Conservation (phyloP, 2,329 filamentous ascomycete genomes). For the Knufia petricola region DNA sequence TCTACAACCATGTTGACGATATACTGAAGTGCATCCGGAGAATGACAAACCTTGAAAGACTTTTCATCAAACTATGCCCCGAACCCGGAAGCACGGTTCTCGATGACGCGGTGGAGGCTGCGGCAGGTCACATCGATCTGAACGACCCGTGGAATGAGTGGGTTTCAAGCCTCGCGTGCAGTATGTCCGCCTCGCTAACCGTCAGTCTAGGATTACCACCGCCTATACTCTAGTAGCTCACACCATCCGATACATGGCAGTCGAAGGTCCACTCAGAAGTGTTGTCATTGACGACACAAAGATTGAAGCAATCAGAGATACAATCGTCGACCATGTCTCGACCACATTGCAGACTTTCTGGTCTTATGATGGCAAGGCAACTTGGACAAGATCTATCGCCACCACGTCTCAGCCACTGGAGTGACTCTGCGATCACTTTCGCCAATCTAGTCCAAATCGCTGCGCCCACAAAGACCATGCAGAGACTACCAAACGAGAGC, state of each 20-base stretch:
- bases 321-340: slow-evolving; percentile 12
- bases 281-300: slow-evolving; percentile 19
- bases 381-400: not conserved
- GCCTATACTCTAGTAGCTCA: slow-evolving; percentile 40
- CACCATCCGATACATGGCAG: slow-evolving; percentile 23
- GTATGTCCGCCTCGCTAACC: not conserved
- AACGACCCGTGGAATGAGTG: slow-evolving; percentile 47
- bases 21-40: slow-evolving; percentile 36
- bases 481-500: too few species aligned
- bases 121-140: slow-evolving; percentile 30
- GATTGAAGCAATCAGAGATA: slow-evolving; percentile 14
- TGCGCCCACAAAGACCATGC: too few species aligned
- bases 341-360: slow-evolving; percentile 12
- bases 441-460: too few species aligned
- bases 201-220: slow-evolving; percentile 27
- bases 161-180: not conserved
- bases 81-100: slow-evolving; percentile 28
- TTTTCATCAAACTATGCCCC: slow-evolving; percentile 47
- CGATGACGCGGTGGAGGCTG: slow-evolving; percentile 29
- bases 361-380: slow-evolving; percentile 13
- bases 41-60: slow-evolving; percentile 42
- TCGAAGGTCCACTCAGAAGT: slow-evolving; percentile 12
- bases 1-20: slow-evolving; percentile 48
- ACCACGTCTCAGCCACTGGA: not conserved
- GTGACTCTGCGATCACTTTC: too few species aligned